Conservation (phyloP, 2,329 filamentous ascomycete genomes). For the Scolecobasidium constrictum region DNA sequence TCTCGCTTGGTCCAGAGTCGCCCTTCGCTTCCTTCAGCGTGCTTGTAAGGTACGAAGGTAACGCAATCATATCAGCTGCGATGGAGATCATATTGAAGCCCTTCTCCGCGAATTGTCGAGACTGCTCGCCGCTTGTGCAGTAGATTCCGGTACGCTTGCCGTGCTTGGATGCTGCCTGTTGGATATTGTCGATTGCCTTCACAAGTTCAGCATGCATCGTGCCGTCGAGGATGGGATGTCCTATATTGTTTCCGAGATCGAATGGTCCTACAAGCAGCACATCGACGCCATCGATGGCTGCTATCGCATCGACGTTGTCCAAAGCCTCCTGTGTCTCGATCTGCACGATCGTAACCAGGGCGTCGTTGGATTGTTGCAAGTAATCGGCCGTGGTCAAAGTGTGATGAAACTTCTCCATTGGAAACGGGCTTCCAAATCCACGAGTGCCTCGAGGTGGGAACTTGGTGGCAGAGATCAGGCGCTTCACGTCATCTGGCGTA, state of each 20-base stretch:
- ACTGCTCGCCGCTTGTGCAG: constrained; percentile 40
- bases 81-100: constrained; percentile 44
- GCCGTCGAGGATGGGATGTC: constrained; percentile 36
- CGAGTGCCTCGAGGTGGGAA: constrained; percentile 45
- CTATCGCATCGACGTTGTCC: constrained; percentile 35
- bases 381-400: constrained; percentile 32
- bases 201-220: constrained; percentile 39
- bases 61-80: constrained; percentile 34
- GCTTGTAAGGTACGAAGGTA: constrained; percentile 29
- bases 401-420: constrained; percentile 31
- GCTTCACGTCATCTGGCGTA: constrained; percentile 41
- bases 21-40: constrained; percentile 23
- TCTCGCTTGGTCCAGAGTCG: constrained; percentile 8
- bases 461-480: constrained; percentile 41
- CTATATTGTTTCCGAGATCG: constrained; percentile 48
- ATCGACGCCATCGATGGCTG: constrained; percentile 41
- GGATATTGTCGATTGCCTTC: constrained; percentile 40
- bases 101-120: constrained; percentile 38
- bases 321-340: constrained; percentile 34
- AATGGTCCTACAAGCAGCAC: constrained; percentile 44
- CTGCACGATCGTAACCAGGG: constrained; percentile 39
- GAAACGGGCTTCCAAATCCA: constrained; percentile 46
- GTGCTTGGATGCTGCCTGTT: constrained; percentile 38
- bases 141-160: constrained; percentile 47
- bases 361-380: constrained; percentile 43